Evolutionary conservation across 805 yeast species (phyloP).

Genomic region (Cyberlindnera saturnus): DNA sequence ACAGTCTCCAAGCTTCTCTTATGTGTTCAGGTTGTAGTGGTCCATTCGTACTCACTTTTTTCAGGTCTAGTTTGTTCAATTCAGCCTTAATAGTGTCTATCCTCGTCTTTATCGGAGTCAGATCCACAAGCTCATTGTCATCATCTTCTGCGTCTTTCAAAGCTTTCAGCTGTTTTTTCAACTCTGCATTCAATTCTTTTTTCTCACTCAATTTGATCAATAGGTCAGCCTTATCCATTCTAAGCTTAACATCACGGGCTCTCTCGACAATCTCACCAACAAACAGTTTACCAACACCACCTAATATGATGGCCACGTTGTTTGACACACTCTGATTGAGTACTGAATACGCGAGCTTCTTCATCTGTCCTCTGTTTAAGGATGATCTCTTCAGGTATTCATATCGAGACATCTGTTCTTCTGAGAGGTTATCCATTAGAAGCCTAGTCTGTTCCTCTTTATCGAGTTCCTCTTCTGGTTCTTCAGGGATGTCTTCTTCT

Average conservation of each 20-base stretch:
- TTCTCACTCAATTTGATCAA: slow-evolving; percentile 33
- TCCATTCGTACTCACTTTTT: slow-evolving; percentile 31
- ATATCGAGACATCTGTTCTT: slow-evolving; percentile 81
- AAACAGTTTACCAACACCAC: slow-evolving; percentile 83
- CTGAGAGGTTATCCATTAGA: slow-evolving; percentile 65
- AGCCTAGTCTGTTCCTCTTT: slow-evolving; percentile 56
- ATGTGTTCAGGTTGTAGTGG: slow-evolving; percentile 83
- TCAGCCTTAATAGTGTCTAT: slow-evolving; percentile 21
- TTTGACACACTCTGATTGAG: slow-evolving; percentile 76
- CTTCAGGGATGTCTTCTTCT: slow-evolving; percentile 15
- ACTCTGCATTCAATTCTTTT: slow-evolving; percentile 29
- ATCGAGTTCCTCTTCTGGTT: slow-evolving; percentile 28
- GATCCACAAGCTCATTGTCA: slow-evolving; percentile 1
- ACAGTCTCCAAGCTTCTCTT: slow-evolving; percentile 82
- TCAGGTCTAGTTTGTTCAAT: slow-evolving; percentile 25
- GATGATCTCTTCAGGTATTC: slow-evolving; percentile 82
- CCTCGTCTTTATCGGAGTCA: slow-evolving; percentile 7
- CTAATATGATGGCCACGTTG: slow-evolving; percentile 72
- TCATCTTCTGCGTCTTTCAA: slow-evolving; percentile 14
- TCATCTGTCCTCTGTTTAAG: slow-evolving; percentile 66
- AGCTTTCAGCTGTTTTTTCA: slow-evolving; percentile 33
- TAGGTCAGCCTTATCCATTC: slow-evolving; percentile 37
- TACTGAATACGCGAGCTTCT: slow-evolving; percentile 71
- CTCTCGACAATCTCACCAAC: slow-evolving; percentile 86
- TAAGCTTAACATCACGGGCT: slow-evolving; percentile 66